These are phyloP conservation scores for Trypanosomatidae sp. DNA, from an alignment of 208 protist genomes.

Conservation along the genomic window DNA sequence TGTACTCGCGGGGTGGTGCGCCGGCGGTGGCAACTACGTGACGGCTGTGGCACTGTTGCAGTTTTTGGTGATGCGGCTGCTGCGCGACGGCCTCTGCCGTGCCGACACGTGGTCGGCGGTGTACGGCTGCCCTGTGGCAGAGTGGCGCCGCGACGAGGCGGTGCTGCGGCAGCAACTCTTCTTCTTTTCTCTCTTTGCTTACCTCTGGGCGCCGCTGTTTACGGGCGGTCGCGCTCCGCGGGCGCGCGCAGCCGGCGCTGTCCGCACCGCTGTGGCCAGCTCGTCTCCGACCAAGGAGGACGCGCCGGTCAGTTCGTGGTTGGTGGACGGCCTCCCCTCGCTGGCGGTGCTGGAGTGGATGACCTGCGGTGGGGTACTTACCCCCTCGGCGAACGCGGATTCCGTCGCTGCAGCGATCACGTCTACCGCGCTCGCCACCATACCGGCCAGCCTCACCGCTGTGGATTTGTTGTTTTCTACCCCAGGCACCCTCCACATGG, in stretches of 20 bases:
- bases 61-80: slow-evolving; percentile 71
- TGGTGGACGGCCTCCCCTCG: slow-evolving; percentile 41
- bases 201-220: slow-evolving; percentile 83
- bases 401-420: slow-evolving; percentile 16
- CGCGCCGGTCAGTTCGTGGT: slow-evolving; percentile 9
- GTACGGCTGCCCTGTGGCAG: slow-evolving; percentile 42
- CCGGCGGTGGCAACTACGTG: slow-evolving; percentile 81
- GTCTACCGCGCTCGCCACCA: slow-evolving; percentile 11
- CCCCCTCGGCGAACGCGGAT: slow-evolving; percentile 9
- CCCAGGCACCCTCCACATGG: slow-evolving; percentile 19
- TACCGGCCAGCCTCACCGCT: slow-evolving; percentile 21
- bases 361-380: slow-evolving; percentile 33
- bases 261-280: not conserved
- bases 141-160: slow-evolving; percentile 51
- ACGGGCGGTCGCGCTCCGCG: slow-evolving; percentile 33
- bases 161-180: slow-evolving; percentile 81
- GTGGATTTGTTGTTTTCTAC: slow-evolving; percentile 30
- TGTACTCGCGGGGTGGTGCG: slow-evolving; percentile 45
- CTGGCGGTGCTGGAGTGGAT: slow-evolving; percentile 78
- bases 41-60: slow-evolving; percentile 66
- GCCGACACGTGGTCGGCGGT: slow-evolving; percentile 66
- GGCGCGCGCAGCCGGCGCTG: not conserved
- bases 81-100: slow-evolving; percentile 73
- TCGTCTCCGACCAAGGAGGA: slow-evolving; percentile 6
- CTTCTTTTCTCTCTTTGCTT: slow-evolving; percentile 77